A percentile compares a stretch with the other conserved stretches of the same genome.
phyloP scores from a whole-genome alignment of 495 filamentous ascomycete genomes.

The Astrothelium subdiscretum region DNA sequence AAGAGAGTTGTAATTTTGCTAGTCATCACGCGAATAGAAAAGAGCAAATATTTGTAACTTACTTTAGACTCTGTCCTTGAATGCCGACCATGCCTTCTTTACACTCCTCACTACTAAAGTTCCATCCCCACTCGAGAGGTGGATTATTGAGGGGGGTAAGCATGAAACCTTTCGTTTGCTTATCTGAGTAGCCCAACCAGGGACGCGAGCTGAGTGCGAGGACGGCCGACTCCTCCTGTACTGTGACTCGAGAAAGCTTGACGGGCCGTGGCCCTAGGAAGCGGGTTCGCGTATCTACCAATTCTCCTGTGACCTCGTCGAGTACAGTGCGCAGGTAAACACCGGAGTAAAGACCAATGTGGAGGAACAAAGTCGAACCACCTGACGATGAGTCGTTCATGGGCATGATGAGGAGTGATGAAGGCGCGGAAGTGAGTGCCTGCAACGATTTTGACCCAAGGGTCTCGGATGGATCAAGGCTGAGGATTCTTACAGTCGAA shows the following conservation, averaged over 20 bases:
- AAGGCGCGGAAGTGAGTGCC: constrained; percentile 79
- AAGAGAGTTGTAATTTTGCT: constrained; percentile 23
- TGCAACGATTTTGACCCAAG: constrained; percentile 89
- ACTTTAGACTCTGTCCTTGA: constrained; percentile 80
- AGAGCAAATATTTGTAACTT: constrained; percentile 32
- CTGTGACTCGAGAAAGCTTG: constrained; percentile 47
- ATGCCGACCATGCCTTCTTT: constrained; percentile 93
- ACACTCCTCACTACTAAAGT: constrained; percentile 88
- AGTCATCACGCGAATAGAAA: constrained; percentile 53
- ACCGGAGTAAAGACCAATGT: constrained; percentile 90
- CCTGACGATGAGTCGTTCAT: constrained; percentile 81
- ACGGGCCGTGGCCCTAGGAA: constrained; percentile 70
- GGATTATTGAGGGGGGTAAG: constrained; percentile 82
- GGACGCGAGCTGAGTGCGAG: constrained; percentile 81
- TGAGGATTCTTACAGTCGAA: constrained; percentile 84
- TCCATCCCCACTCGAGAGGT: constrained; percentile 88
- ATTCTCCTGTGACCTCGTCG: constrained; percentile 86
- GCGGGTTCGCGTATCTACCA: constrained; percentile 86
- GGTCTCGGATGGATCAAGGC: constrained; percentile 77
- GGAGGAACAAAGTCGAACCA: constrained; percentile 75
- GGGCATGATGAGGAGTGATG: constrained; percentile 79
- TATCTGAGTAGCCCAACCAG: constrained; percentile 85
- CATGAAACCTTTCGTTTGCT: constrained; percentile 72
- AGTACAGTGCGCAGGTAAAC: constrained; percentile 90
- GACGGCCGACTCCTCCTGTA: constrained; percentile 75